phyloP scores from a whole-genome alignment of 1,139 yeast genomes.

The Pichia sp. region DNA sequence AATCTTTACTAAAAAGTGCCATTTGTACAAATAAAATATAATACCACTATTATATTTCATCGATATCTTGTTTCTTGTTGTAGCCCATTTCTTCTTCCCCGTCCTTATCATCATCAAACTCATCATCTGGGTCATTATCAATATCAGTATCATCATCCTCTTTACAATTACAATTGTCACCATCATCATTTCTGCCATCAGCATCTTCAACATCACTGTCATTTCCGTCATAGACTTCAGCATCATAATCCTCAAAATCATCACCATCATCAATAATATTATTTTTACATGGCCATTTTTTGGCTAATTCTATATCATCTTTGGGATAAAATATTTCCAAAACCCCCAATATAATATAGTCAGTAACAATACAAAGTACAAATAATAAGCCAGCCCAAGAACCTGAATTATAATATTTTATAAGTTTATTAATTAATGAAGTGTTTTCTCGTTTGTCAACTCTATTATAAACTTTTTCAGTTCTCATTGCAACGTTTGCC shows the following conservation, averaged over 20 bases:
- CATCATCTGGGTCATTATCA: not conserved
- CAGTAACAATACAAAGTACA: slow-evolving; percentile 73
- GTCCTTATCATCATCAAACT: not conserved
- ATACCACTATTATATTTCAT: not conserved
- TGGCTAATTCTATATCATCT: slow-evolving; percentile 58
- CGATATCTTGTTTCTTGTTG: not conserved
- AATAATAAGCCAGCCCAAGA: slow-evolving; percentile 79
- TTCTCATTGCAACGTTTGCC: slow-evolving; percentile 81
- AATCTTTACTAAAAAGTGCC: not conserved
- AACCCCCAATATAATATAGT: slow-evolving; percentile 54
- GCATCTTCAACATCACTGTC: not conserved
- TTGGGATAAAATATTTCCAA: slow-evolving; percentile 71
- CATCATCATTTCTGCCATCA: not conserved
- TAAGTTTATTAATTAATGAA: slow-evolving; percentile 44
- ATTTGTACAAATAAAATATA: not conserved
- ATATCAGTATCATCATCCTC: not conserved
- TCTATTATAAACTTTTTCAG: slow-evolving; percentile 72
- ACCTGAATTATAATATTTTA: slow-evolving; percentile 67
- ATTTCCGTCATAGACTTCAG: not conserved
- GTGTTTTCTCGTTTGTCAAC: slow-evolving; percentile 30
- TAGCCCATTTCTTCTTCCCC: not conserved
- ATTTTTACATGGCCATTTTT: slow-evolving; percentile 62
- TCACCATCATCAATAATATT: not conserved
- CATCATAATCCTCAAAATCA: slow-evolving; percentile 2
- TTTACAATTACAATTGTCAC: not conserved